phyloP scores from a whole-genome alignment of 768 basidiomycete genomes.

The Leccinum sublutescens region DNA sequence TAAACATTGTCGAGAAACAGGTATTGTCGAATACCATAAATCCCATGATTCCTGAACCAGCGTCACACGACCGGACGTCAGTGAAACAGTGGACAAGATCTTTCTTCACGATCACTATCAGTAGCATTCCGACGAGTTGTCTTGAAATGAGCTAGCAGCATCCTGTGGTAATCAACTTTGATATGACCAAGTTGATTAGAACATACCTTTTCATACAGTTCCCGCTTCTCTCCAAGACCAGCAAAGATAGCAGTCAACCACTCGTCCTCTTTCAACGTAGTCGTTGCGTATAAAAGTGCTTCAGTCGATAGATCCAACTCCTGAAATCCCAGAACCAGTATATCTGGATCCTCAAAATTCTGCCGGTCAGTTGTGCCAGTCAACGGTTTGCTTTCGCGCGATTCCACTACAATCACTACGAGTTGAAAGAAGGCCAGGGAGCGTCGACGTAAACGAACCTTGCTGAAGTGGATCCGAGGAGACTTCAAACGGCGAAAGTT shows the following conservation, averaged over 20 bases:
- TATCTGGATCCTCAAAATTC: conserved; percentile 50
- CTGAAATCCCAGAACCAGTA: conserved; percentile 77
- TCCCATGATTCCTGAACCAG: conserved; percentile 76
- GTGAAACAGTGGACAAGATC: conserved; percentile 48
- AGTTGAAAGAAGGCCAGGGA: neutral
- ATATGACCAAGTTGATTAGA: neutral
- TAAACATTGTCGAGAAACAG: neutral
- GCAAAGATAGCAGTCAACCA: conserved; percentile 69
- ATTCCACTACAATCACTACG: conserved; percentile 7
- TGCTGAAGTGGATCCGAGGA: conserved; percentile 21
- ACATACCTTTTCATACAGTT: conserved; percentile 63
- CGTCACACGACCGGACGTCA: conserved; percentile 48
- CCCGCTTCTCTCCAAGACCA: conserved; percentile 64
- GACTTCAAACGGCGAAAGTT: conserved; percentile 37
- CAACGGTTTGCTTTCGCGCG: neutral
- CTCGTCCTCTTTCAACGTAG: conserved; percentile 62
- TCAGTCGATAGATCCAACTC: conserved; percentile 79
- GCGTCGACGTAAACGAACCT: conserved; percentile 15
- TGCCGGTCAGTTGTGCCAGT: conserved; percentile 15
- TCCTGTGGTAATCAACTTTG: neutral
- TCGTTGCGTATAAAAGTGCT: conserved; percentile 69
- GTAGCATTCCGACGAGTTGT: conserved; percentile 83
- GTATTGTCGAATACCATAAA: conserved; percentile 53
- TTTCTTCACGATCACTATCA: conserved; percentile 66
- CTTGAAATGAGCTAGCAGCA: conserved; percentile 60